These are phyloP conservation scores for Arthromyces matolae DNA, from an alignment of 768 basidiomycete genomes.

Conservation along the genomic window DNA sequence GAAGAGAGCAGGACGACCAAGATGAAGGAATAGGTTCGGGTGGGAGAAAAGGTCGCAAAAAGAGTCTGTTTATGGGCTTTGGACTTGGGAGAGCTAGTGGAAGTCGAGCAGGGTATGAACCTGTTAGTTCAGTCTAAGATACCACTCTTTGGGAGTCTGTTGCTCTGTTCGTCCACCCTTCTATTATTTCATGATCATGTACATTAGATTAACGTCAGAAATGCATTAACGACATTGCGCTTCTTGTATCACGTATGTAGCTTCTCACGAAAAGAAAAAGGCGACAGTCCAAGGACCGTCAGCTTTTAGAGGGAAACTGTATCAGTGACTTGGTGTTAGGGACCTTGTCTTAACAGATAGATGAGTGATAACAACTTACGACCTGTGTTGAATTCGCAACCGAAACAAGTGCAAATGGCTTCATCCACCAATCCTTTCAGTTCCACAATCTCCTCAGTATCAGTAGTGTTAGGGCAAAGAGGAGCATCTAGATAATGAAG, in stretches of 20 bases:
- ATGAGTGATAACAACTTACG: not conserved
- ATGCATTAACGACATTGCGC: too few relatives aligned
- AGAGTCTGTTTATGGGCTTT: slow-evolving; percentile 55
- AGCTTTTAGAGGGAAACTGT: too few relatives aligned
- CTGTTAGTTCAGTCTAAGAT: slow-evolving; percentile 54
- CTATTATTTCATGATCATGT: too few relatives aligned
- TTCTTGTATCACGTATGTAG: too few relatives aligned
- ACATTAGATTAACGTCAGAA: too few relatives aligned
- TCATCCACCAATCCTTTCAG: slow-evolving; percentile 15
- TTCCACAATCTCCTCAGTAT: slow-evolving; percentile 19
- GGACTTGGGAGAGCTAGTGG: slow-evolving; percentile 47
- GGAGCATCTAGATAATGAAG: slow-evolving; percentile 20
- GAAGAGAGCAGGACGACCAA: slow-evolving; percentile 57
- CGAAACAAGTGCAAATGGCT: slow-evolving; percentile 18
- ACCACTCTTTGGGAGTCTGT: too few relatives aligned
- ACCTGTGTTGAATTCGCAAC: not conserved
- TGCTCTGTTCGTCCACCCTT: too few relatives aligned
- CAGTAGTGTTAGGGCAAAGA: slow-evolving; percentile 21
- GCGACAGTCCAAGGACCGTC: too few relatives aligned
- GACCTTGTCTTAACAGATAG: too few relatives aligned
- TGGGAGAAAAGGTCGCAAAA: slow-evolving; percentile 34
- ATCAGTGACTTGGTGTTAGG: too few relatives aligned
- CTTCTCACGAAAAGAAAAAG: too few relatives aligned
- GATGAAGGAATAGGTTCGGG: slow-evolving; percentile 32
- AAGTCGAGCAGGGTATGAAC: slow-evolving; percentile 59